Percentiles rank a stretch among this genome's conserved stretches.
These are phyloP conservation scores for Aspergillus sp. DNA, from an alignment of 2,329 filamentous ascomycete species.

Conservation along the genomic window DNA sequence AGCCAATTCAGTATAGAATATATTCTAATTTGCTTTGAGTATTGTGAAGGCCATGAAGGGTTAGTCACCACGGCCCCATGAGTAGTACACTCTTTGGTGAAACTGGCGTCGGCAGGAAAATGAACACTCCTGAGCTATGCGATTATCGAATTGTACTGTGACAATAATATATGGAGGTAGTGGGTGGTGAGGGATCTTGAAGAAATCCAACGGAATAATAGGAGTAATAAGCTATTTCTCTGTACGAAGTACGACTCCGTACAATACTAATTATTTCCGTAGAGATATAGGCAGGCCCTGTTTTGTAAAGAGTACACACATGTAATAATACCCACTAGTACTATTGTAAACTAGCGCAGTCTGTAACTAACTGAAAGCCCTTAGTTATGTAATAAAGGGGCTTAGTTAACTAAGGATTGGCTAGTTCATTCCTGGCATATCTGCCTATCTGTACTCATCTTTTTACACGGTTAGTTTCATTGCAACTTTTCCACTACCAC, in stretches of 20 bases:
- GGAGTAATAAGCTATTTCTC: no score
- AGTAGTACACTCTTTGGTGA: no score
- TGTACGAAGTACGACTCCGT: neutral
- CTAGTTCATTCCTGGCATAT: neutral
- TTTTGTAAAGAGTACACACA: neutral
- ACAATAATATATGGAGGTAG: no score
- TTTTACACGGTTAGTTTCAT: neutral
- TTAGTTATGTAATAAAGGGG: neutral
- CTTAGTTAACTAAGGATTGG: neutral
- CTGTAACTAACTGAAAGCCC: neutral
- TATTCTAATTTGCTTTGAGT: conserved; percentile 1
- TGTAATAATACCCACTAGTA: neutral
- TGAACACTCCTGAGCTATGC: no score
- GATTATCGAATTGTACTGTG: no score
- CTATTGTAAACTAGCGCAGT: neutral
- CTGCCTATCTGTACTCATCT: conserved; percentile 1
- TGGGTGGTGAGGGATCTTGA: no score
- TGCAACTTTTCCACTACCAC: neutral
- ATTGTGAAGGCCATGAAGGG: conserved; percentile 9
- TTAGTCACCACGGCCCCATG: neutral
- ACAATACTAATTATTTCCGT: neutral
- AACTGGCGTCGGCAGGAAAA: no score
- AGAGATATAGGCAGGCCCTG: no score
- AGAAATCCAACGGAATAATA: no score
- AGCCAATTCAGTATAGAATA: no score